Evolutionary conservation across 2,329 filamentous ascomycete genomes (phyloP), one percentile per base, ranked within the genome.

Genomic region (Zarea fungicola): DNA sequence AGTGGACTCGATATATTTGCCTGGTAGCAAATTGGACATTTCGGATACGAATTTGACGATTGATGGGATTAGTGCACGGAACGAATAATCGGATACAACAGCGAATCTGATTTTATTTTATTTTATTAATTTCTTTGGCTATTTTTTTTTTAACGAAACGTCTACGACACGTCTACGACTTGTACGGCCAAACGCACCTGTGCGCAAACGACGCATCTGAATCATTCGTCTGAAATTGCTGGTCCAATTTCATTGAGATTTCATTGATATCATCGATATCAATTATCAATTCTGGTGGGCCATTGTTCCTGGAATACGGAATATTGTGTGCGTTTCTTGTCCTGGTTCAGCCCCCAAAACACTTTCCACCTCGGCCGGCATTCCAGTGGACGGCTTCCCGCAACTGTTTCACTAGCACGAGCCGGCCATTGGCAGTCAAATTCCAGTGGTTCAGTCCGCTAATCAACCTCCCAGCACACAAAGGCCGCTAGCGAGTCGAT

Each of bases 11-110:
- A 25, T n/a, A n/a, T n/a, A n/a, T 16, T 39, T 39, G 36, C 36
- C 36, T 39, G 36, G 36, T 39, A 39, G 36, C 36, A 39, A 39
- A n/a, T n/a, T n/a, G n/a, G n/a, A n/a, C n/a, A n/a, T n/a, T n/a
- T n/a, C n/a, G n/a, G n/a, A n/a, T n/a, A n/a, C n/a, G n/a, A n/a
- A n/a, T n/a, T n/a, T n/a, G n/a, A n/a, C n/a, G n/a, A n/a, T n/a
- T n/a, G n/a, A n/a, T n/a, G n/a, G n/a, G n/a, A n/a, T n/a, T n/a
- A n/a, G n/a, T n/a, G n/a, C n/a, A n/a, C n/a, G n/a, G n/a, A n/a
- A n/a, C n/a, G n/a, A n/a, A n/a, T n/a, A n/a, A n/a, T n/a, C n/a
- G n/a, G n/a, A n/a, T n/a, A n/a, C n/a, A n/a, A n/a, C n/a, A n/a
- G n/a, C n/a, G n/a, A n/a, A n/a, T n/a, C n/a, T n/a, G n/a, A n/a